Evolutionary conservation across 192 early-diverging fungal species (phyloP), one percentile per base, ranked within the genome.

Genomic region (Chytriomyces sp.): DNA sequence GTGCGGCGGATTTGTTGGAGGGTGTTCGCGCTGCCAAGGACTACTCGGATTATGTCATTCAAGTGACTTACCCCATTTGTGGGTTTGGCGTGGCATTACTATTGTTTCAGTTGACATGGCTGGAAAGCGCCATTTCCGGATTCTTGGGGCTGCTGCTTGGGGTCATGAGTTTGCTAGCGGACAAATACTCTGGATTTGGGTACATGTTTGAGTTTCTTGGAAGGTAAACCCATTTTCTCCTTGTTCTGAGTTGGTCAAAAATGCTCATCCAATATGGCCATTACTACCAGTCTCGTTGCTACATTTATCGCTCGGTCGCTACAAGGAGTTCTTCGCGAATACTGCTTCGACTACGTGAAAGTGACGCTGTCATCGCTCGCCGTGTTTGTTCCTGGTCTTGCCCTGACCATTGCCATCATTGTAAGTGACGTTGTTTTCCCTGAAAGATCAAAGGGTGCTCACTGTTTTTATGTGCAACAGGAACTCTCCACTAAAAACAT

Each of bases 401-500:
- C 89, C 6, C 79, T 97, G 69, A 97, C 96, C 0, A 87, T 91
- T 61, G 83, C 91, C 23, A 91, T 97, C 64, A 94, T 95, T 81
- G 53, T 35, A 35, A 35, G 35, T 35, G 4, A 4, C 35, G 35
- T n/a, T n/a, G n/a, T n/a, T n/a, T n/a, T n/a, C n/a, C n/a, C n/a
- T n/a, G n/a, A n/a, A 35, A 35, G 4, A 2, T 35, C 35, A 35
- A 1, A 35, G 35, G 0, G 0, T 35, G 2, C 35, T 35, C 35
- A 1, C 35, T 35, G 35, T 35, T 35, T 35, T 35, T 28, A 35
- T 35, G 0, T 35, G 1, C 35, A 35, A 35, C 35, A 35, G 35
- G 35, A 97, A 78, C 82, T 97, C 73, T 89, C 92, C 2, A 93
- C 96, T n/a, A 87, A 91, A 57, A 97, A 97, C 78, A 89, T 96